These are phyloP conservation scores for Acacia melanoxylon DNA, from an alignment of 306 rosid species.

Conservation along the genomic window DNA sequence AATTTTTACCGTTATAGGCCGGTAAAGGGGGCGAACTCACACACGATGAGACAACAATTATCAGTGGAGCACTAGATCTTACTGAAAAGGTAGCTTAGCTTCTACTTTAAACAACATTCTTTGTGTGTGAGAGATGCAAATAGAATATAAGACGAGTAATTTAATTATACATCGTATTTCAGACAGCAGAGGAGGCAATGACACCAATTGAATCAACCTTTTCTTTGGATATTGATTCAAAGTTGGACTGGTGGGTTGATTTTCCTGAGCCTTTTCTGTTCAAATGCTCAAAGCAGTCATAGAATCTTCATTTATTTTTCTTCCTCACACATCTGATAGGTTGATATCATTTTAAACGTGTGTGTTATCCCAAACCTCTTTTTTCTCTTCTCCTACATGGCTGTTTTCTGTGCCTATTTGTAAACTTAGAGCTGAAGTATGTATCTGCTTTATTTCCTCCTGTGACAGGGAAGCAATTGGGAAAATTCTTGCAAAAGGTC, in stretches of 20 bases:
- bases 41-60: conserved; percentile 90
- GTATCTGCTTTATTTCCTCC: conserved; percentile 11
- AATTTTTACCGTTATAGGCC: conserved; percentile 53
- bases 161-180: conserved; percentile 33
- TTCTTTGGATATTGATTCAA: conserved; percentile 88
- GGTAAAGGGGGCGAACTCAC: conserved; percentile 99
- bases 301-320: neutral
- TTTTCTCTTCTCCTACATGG: neutral
- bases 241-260: conserved; percentile 82
- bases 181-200: conserved; percentile 99
- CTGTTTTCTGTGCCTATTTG: conserved; percentile 1
- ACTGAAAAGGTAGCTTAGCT: conserved; percentile 66
- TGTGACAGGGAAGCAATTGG: conserved; percentile 92
- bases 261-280: conserved; percentile 21
- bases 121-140: neutral
- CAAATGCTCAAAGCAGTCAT: neutral
- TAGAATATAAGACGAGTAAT: conserved; percentile 19
- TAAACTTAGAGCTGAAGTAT: conserved; percentile 18
- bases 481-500: conserved; percentile 92
- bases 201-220: conserved; percentile 96
- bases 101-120: conserved; percentile 14
- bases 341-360: neutral
- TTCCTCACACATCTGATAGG: neutral
- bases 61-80: conserved; percentile 93
- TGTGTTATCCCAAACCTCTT: neutral